phyloP scores from a whole-genome alignment of 2,329 filamentous ascomycete species.

The Ceratocystis ficicola region DNA sequence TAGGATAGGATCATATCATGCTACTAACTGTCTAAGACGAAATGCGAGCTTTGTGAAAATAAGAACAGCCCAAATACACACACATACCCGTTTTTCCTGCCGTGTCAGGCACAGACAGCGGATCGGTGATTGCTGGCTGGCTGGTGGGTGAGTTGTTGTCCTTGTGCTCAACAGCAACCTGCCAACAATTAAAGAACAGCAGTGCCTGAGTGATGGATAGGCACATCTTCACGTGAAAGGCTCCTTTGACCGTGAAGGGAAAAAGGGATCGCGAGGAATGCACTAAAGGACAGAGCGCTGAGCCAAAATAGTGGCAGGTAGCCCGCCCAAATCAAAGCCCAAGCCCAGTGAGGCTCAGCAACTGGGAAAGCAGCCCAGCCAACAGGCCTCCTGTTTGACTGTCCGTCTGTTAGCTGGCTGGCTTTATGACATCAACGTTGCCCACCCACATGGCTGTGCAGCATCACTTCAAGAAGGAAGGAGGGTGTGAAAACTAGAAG shows the following conservation, averaged over 20 bases:
- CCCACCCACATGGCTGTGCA: neutral
- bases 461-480: neutral
- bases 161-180: neutral
- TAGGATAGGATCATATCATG: neutral
- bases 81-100: neutral
- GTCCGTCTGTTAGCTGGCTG: too few species aligned
- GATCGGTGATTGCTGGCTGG: neutral
- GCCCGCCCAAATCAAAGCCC: neutral
- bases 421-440: neutral
- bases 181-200: neutral
- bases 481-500: neutral
- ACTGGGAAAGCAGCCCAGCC: neutral
- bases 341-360: constrained; percentile 7
- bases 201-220: neutral
- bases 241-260: neutral
- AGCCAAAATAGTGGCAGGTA: neutral
- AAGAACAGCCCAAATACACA: neutral
- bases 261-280: neutral
- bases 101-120: neutral
- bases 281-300: constrained; percentile 22
- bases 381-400: neutral
- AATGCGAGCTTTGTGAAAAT: neutral
- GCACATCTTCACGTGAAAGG: neutral
- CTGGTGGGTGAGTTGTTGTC: neutral
- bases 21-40: neutral